These are phyloP conservation scores for Saprolegnia diclina DNA, from an alignment of 352 stramenopile genomes.

Conservation along the genomic window DNA sequence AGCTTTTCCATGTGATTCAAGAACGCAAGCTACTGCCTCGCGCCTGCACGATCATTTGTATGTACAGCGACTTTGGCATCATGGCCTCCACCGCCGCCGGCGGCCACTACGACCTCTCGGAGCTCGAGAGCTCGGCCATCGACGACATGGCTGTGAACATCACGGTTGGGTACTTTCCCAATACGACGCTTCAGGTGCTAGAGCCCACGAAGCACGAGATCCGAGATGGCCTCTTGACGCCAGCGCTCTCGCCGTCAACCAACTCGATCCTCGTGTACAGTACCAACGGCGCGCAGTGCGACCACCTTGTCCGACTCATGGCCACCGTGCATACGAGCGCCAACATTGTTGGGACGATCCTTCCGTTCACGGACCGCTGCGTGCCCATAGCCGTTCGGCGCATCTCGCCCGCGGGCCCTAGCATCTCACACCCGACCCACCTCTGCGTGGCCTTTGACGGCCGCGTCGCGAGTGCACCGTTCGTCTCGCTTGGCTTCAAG, in stretches of 20 bases:
- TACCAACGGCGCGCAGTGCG: conserved; percentile 44
- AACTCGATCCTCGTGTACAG: conserved; percentile 57
- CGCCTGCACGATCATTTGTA: conserved; percentile 8
- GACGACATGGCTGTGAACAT: conserved; percentile 32
- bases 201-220: conserved; percentile 28
- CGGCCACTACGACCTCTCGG: background rate
- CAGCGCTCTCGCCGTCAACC: background rate
- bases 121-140: conserved; percentile 13
- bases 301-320: conserved; percentile 36
- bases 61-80: conserved; percentile 25
- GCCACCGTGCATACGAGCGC: conserved; percentile 37
- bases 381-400: conserved; percentile 32
- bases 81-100: background rate
- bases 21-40: background rate
- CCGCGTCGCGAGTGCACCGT: conserved; percentile 33
- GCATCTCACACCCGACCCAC: conserved; percentile 33
- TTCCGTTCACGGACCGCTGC: conserved; percentile 37
- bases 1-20: conserved; percentile 17
- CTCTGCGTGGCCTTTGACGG: conserved; percentile 40
- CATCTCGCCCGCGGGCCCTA: background rate
- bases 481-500: conserved; percentile 43
- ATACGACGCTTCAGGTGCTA: conserved; percentile 44
- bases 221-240: background rate
- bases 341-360: conserved; percentile 40
- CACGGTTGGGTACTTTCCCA: conserved; percentile 42